Percentiles rank a stretch among this genome's conserved stretches.
These are phyloP conservation scores for Nicotiana noctiflora DNA, from an alignment of 257 asterid genomes.

Conservation along the genomic window DNA sequence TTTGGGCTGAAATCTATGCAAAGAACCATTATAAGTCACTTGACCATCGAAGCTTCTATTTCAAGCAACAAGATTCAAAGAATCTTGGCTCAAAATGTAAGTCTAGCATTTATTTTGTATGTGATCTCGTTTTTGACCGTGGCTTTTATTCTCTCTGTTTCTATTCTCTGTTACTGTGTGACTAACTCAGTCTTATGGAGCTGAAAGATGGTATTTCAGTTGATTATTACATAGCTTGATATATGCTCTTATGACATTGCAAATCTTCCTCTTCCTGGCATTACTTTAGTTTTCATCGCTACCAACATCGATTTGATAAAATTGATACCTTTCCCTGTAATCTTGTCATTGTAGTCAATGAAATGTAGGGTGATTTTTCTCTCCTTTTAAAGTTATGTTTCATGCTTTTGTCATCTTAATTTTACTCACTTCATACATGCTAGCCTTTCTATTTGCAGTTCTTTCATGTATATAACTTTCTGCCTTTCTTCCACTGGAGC, in stretches of 20 bases:
- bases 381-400: neutral
- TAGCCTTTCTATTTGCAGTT: neutral
- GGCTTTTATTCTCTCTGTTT: neutral
- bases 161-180: neutral
- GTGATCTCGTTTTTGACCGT: neutral
- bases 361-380: neutral
- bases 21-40: conserved; percentile 95
- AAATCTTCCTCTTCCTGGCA: neutral
- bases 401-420: neutral
- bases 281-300: neutral
- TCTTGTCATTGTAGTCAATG: neutral
- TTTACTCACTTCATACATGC: neutral
- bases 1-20: conserved; percentile 94
- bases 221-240: neutral
- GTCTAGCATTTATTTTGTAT: conserved; percentile 24
- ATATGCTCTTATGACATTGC: neutral
- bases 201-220: neutral
- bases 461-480: neutral
- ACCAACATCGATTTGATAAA: neutral
- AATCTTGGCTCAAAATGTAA: conserved; percentile 88
- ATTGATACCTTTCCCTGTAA: neutral
- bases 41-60: conserved; percentile 97
- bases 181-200: conserved; percentile 3
- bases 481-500: neutral
- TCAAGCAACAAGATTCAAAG: conserved; percentile 97